Evolutionary conservation across 768 basidiomycete genomes (phyloP).

Genomic region (Collybiopsis luxurians): DNA sequence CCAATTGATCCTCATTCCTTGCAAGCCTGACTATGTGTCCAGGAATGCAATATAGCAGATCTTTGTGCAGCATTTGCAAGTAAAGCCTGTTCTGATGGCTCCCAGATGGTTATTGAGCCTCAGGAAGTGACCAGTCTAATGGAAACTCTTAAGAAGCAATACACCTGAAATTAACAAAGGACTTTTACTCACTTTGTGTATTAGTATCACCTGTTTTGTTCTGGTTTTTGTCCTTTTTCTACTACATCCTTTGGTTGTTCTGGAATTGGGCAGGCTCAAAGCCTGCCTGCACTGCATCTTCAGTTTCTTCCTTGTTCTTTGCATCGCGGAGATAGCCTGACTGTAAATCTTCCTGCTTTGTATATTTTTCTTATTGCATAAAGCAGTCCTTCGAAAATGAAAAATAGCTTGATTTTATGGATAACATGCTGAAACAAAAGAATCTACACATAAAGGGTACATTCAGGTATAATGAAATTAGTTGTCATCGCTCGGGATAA

Average conservation of each 20-base stretch:
- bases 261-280: not conserved
- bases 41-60: slow-evolving; percentile 78
- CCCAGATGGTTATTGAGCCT: slow-evolving; percentile 74
- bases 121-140: slow-evolving; percentile 47
- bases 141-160: slow-evolving; percentile 29
- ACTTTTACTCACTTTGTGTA: not conserved
- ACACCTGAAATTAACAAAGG: not conserved
- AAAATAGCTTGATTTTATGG: not conserved
- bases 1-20: not conserved
- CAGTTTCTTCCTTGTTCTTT: not conserved
- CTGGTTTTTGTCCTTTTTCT: too few species aligned
- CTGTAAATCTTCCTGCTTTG: not conserved
- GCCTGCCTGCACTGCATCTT: too few species aligned
- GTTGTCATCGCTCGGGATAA: slow-evolving; percentile 66
- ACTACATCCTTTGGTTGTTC: not conserved
- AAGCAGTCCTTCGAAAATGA: not conserved
- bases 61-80: slow-evolving; percentile 75
- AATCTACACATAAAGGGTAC: not conserved
- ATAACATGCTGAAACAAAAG: not conserved
- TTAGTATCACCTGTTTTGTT: not conserved
- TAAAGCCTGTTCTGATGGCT: slow-evolving; percentile 84
- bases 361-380: not conserved
- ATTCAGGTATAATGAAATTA: slow-evolving; percentile 15
- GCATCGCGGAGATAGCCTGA: not conserved
- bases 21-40: slow-evolving; percentile 7